Base-by-base conservation (phyloP, 2,329 filamentous ascomycete genomes). In the Rugonectria rugulosa region DNA sequence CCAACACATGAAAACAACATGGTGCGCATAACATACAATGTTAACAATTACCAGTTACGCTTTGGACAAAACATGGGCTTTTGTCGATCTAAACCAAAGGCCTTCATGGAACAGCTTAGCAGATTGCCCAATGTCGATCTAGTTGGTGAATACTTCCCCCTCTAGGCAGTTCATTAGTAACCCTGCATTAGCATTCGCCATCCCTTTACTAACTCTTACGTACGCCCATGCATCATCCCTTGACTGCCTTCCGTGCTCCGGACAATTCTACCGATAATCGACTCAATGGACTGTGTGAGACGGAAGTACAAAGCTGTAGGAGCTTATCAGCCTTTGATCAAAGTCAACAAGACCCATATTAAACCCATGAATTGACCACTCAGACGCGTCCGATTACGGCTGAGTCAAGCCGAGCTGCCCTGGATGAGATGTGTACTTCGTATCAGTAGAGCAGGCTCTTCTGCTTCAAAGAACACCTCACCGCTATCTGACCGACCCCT, bases 401-500 rank as follows among this genome's bases (percentile, higher is more conserved):
- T 50, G 47, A 42, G 47, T 49, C 36, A 49, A 31, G 36, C 46
- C 12, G 19, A n/a, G n/a, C 9, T 24, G 21, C 15, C 24, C 19
- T n/a, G 42, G 37, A 41, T 49, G 37, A 27, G 29, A 40, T 32
- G 42, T 40, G 10, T 37, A 5, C 7, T 15, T 32, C 29, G 41
- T 19, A 21, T 14, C 20, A n/a, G 10, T 12, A 8, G 26, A 7
- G 37, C 24, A 10, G n/a, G 10, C 12, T 32, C 29, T 32, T 14
- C n/a, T 32, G 12, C 20, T 26, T 32, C 31, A 19, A 40, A 29
- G 40, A 40, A 42, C 47, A 50, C 41, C 34, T 36, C 42, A 20
- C 34, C 23, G 26, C 29, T 37, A 46, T 53, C 50, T 53, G 26
- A 41, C 50, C 26, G 19, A 40, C 34, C 10, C 26, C 27, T 17